phyloP scores from a whole-genome alignment of 1,139 yeast genomes.

The Candida gigantensis region DNA sequence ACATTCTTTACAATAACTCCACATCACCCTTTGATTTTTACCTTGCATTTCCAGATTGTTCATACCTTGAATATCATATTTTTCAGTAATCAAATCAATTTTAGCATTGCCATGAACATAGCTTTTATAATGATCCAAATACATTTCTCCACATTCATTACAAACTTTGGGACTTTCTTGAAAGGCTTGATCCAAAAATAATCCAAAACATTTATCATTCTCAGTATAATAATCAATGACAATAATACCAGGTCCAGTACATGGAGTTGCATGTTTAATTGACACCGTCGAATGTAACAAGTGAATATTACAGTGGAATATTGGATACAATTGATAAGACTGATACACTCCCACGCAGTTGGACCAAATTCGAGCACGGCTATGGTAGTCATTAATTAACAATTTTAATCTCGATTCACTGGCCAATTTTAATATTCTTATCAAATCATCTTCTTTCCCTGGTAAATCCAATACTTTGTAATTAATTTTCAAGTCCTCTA shows the following conservation, averaged over 20 bases:
- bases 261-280: conserved; percentile 83
- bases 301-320: conserved; percentile 72
- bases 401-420: conserved; percentile 32
- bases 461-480: conserved; percentile 32
- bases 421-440: conserved; percentile 41
- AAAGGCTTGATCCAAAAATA: conserved; percentile 79
- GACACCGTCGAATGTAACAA: conserved; percentile 83
- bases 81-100: conserved; percentile 74
- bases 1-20: conserved; percentile 91
- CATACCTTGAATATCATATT: conserved; percentile 49
- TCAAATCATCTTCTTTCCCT: conserved; percentile 35
- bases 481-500: conserved; percentile 29
- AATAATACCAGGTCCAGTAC: conserved; percentile 84
- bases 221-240: conserved; percentile 89
- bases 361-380: conserved; percentile 42
- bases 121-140: conserved; percentile 77
- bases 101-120: conserved; percentile 90
- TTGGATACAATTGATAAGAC: conserved; percentile 47
- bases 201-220: conserved; percentile 86
- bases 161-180: conserved; percentile 69
- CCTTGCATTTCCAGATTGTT: conserved; percentile 27
- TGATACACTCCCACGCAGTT: conserved; percentile 40
- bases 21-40: conserved; percentile 62
- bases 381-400: conserved; percentile 30
- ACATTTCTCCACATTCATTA: conserved; percentile 74